Base-by-base conservation (phyloP, 2,329 filamentous ascomycete species). In the Botrytis sinoallii region DNA sequence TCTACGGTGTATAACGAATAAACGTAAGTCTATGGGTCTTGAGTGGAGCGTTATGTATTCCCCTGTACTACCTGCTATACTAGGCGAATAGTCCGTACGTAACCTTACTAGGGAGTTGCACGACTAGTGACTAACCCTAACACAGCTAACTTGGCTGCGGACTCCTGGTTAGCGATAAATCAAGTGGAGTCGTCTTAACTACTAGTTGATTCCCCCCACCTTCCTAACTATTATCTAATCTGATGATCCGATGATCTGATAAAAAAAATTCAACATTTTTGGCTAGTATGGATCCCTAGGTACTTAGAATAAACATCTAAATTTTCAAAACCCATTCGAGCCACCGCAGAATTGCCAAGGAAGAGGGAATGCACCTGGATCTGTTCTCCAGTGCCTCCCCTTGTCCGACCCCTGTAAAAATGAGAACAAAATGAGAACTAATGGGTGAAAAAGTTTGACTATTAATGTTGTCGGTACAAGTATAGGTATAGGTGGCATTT, bases 161-260 rank as follows among this genome's bases (percentile, higher is more conserved):
- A 52, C 61, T 52, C 46, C 46, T n/a, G n/a, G 3, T n/a, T n/a
- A 63, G 35, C n/a, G 59, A 25, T 16, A 40, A 38, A n/a, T 20
- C 16, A 29, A 63, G 38, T 42, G 38, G 35, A 63, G 22, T 29
- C 29, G 5, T 55, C 22, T 3, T 65, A 35, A 22, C 16, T 18
- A 5, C 63, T 48, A 66, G 63, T 32, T 52, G 25, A 6, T n/a
- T n/a, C 32, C 8, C 25, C 46, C 9, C 44, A 66, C 46, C 61
- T n/a, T 22, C 38, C n/a, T 20, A 60, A 44, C 40, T 29, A 70
- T 52, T 74, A 75, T 75, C 74, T 75, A 70, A 75, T 75, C 74
- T 73, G 74, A 75, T 75, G 71, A 75, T 70, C 68, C 40, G 68
- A 63, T 70, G 60, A 70, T 70, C 67, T 70, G 67, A 70, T 70